These are phyloP conservation scores for Gymnopilus junonius DNA, from an alignment of 768 basidiomycete species.

Conservation along the genomic window DNA sequence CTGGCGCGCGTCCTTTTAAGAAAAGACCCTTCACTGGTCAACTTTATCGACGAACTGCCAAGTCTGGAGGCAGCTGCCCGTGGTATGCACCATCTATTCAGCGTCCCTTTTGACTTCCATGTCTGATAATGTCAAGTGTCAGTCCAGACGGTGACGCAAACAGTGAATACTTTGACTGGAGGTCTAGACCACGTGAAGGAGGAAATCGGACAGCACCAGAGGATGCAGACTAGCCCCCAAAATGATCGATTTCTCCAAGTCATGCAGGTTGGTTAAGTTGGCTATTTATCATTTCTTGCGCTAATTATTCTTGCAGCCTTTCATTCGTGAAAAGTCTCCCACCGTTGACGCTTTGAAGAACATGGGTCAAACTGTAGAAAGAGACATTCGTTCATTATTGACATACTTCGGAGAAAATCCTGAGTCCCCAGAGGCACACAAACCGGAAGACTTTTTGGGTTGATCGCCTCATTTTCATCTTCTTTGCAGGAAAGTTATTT, in stretches of 20 bases:
- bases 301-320: constrained; percentile 40
- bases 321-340: constrained; percentile 50
- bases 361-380: constrained; percentile 59
- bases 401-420: constrained; percentile 81
- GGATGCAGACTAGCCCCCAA: constrained; percentile 29
- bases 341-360: constrained; percentile 69
- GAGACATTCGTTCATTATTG: constrained; percentile 63
- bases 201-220: constrained; percentile 55
- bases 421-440: constrained; percentile 63
- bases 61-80: constrained; percentile 84
- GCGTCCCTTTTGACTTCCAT: background rate
- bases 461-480: constrained; percentile 75
- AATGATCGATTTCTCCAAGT: constrained; percentile 68
- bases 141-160: constrained; percentile 62
- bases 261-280: constrained; percentile 63
- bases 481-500: constrained; percentile 60
- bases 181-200: constrained; percentile 61
- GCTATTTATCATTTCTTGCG: background rate
- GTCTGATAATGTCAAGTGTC: constrained; percentile 56
- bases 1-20: constrained; percentile 76
- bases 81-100: constrained; percentile 46
- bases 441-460: constrained; percentile 85
- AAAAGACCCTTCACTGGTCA: constrained; percentile 64
- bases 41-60: constrained; percentile 82
- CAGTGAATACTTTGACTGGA: constrained; percentile 57